Conservation (phyloP, 192 early-diverging fungal genomes). For the Coemansia sp. region DNA sequence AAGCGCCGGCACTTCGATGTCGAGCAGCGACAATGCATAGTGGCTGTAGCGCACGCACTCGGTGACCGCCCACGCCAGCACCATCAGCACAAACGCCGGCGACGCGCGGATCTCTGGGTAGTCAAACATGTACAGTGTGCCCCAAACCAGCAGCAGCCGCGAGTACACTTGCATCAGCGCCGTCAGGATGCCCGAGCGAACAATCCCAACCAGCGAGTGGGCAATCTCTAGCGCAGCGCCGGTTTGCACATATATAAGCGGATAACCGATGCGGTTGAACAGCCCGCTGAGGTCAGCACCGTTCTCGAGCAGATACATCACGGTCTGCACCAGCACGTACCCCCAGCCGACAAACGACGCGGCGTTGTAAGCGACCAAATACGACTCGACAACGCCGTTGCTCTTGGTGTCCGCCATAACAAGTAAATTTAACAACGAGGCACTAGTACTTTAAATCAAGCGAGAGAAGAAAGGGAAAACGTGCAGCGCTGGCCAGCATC, state of each 20-base stretch:
- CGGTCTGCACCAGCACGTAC: conserved; percentile 59
- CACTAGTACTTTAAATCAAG: neutral
- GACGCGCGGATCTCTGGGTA: conserved; percentile 63
- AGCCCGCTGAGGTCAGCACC: conserved; percentile 56
- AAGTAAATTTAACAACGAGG: neutral
- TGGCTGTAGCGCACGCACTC: conserved; percentile 90
- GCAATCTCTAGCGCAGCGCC: conserved; percentile 77
- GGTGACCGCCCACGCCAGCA: conserved; percentile 86
- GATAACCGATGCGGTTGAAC: conserved; percentile 62
- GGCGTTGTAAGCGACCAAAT: conserved; percentile 84
- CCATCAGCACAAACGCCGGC: conserved; percentile 75
- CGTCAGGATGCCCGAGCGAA: conserved; percentile 74
- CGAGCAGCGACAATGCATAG: conserved; percentile 73
- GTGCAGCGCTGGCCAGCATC: too few species aligned
- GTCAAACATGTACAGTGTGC: conserved; percentile 65
- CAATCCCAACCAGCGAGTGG: conserved; percentile 60
- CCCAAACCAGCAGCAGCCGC: conserved; percentile 81
- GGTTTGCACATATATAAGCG: conserved; percentile 73
- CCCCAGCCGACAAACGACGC: conserved; percentile 80
- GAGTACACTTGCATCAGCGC: conserved; percentile 85
- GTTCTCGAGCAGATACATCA: conserved; percentile 52
- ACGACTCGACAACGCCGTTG: conserved; percentile 43
- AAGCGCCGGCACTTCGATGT: conserved; percentile 41
- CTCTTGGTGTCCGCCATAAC: conserved; percentile 8
- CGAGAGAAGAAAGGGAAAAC: neutral